phyloP scores from a whole-genome alignment of 768 basidiomycete species.

The Boletus fagicola region DNA sequence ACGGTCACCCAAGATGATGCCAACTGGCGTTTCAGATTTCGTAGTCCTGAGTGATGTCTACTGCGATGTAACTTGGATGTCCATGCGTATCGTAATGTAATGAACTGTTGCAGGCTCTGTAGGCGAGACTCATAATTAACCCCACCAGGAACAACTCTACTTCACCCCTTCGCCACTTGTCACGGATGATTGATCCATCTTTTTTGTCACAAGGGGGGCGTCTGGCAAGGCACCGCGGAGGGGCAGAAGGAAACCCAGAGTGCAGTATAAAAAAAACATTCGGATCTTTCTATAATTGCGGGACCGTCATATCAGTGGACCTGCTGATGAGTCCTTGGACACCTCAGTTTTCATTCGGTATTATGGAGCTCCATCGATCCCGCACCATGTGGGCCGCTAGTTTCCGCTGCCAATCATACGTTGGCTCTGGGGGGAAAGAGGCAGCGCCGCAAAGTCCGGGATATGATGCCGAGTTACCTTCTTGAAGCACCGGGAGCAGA shows the following conservation, averaged over 20 bases:
- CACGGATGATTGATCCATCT: background rate
- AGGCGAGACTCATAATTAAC: background rate
- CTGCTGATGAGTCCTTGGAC: background rate
- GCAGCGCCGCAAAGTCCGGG: constrained; percentile 31
- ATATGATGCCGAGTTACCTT: constrained; percentile 10
- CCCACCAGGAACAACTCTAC: background rate
- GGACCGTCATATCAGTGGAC: constrained; percentile 15
- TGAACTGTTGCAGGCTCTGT: background rate
- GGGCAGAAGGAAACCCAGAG: background rate
- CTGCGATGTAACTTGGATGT: constrained; percentile 12
- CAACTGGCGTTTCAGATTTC: constrained; percentile 18
- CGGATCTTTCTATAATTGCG: constrained; percentile 14
- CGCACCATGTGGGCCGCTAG: constrained; percentile 21
- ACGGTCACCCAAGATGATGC: constrained; percentile 1
- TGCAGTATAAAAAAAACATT: background rate
- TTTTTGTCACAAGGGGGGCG: background rate
- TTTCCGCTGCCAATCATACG: constrained; percentile 19
- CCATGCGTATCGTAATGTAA: background rate
- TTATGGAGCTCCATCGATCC: constrained; percentile 15
- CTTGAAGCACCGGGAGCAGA: constrained; percentile 11
- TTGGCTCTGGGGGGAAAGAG: background rate
- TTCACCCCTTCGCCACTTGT: constrained; percentile 7
- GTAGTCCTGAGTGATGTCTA: constrained; percentile 2
- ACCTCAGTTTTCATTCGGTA: background rate
- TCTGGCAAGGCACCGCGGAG: background rate